These are phyloP conservation scores for Boletus pseudo-olivaceus DNA, from an alignment of 768 basidiomycete genomes.

Conservation along the genomic window DNA sequence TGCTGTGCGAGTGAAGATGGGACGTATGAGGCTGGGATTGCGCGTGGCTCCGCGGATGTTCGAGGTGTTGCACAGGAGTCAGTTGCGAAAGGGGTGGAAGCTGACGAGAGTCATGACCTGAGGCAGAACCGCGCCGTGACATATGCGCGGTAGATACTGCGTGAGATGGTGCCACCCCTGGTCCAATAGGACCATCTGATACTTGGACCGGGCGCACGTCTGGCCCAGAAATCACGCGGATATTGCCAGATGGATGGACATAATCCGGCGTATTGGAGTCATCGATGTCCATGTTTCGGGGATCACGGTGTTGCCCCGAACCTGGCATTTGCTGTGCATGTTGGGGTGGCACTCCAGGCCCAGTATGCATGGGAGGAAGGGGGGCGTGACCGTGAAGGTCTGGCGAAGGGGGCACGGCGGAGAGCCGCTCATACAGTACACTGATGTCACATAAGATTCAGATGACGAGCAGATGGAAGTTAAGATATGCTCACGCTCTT, in stretches of 20 bases:
- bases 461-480: slow-evolving; percentile 19
- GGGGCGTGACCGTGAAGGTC: slow-evolving; percentile 41
- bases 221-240: slow-evolving; percentile 43
- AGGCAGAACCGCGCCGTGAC: slow-evolving; percentile 41
- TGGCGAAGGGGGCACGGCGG: slow-evolving; percentile 55
- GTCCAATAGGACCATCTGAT: slow-evolving; percentile 49
- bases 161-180: slow-evolving; percentile 38
- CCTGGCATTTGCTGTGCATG: slow-evolving; percentile 22
- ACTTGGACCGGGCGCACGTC: slow-evolving; percentile 49
- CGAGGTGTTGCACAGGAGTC: slow-evolving; percentile 41
- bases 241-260: slow-evolving; percentile 43
- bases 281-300: slow-evolving; percentile 42
- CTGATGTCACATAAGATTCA: slow-evolving; percentile 35
- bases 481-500: slow-evolving; percentile 64
- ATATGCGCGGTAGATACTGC: slow-evolving; percentile 36
- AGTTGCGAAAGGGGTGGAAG: slow-evolving; percentile 47
- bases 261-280: slow-evolving; percentile 52
- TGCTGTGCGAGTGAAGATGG: slow-evolving; percentile 39
- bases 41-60: slow-evolving; percentile 31
- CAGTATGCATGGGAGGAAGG: slow-evolving; percentile 33
- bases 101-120: slow-evolving; percentile 46
- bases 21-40: slow-evolving; percentile 40
- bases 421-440: slow-evolving; percentile 76
- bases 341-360: slow-evolving; percentile 36
- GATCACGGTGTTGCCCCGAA: slow-evolving; percentile 31